These are phyloP conservation scores for Fusarium sp. DNA, from an alignment of 2,329 filamentous ascomycete species.

Conservation along the genomic window DNA sequence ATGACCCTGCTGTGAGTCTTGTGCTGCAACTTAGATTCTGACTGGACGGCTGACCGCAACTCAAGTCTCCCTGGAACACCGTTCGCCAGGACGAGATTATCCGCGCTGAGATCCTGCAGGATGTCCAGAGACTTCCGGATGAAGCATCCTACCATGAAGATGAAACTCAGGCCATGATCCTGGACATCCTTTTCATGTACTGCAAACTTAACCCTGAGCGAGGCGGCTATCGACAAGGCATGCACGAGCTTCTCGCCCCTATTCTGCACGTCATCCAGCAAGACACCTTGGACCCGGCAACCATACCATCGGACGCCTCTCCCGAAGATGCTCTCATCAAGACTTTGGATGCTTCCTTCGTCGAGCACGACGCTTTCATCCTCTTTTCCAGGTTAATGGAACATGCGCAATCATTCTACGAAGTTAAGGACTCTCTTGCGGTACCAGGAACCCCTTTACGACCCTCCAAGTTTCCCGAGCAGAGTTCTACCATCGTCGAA, in stretches of 20 bases:
- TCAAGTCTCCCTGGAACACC: conserved; percentile 89
- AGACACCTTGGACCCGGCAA: conserved; percentile 75
- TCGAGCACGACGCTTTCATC: conserved; percentile 92
- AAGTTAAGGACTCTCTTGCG: conserved; percentile 59
- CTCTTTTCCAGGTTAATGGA: conserved; percentile 92
- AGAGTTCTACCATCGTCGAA: conserved; percentile 76
- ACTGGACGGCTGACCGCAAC: conserved; percentile 15
- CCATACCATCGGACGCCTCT: conserved; percentile 47
- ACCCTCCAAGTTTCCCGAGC: conserved; percentile 44
- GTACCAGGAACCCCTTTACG: conserved; percentile 26
- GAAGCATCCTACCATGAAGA: conserved; percentile 89
- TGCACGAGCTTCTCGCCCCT: conserved; percentile 95
- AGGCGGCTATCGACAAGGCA: conserved; percentile 95
- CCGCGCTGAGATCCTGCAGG: conserved; percentile 90
- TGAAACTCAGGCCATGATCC: conserved; percentile 80
- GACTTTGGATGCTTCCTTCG: conserved; percentile 76
- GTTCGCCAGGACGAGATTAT: conserved; percentile 85
- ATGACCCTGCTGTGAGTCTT: conserved; percentile 71
- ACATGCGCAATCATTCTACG: conserved; percentile 86
- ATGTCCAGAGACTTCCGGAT: conserved; percentile 93
- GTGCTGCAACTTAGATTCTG: background rate
- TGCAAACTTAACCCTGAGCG: conserved; percentile 90
- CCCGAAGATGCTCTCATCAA: conserved; percentile 69
- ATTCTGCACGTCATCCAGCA: conserved; percentile 86
- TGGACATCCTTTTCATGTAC: conserved; percentile 93